Percentiles rank a stretch among this genome's conserved stretches.
Evolutionary conservation across 306 rosid genomes (phyloP).

Genomic region (Begonia loranthoides): DNA sequence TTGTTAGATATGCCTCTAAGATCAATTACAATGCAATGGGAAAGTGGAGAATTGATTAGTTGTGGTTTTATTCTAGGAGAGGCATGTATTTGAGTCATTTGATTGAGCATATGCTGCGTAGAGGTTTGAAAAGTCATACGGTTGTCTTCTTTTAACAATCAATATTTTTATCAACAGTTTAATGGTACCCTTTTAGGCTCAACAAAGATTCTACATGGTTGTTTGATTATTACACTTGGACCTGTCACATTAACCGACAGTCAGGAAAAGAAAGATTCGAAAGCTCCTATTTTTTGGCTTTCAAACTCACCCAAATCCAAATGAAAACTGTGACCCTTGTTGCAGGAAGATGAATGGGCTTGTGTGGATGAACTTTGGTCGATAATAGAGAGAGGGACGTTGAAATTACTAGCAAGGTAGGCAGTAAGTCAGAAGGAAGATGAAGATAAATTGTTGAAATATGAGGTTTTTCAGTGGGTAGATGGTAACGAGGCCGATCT

Average conservation of each 20-base stretch:
- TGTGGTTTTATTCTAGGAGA: slow-evolving; percentile 52
- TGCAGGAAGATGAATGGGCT: not conserved
- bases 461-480: too few species aligned
- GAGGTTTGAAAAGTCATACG: too few species aligned
- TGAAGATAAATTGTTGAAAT: too few species aligned
- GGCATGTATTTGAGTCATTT: slow-evolving; percentile 36
- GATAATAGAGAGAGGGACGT: too few species aligned
- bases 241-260: too few species aligned
- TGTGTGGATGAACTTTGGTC: not conserved
- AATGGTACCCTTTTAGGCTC: too few species aligned
- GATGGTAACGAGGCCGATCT: too few species aligned
- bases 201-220: too few species aligned
- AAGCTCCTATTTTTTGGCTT: not conserved
- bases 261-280: not conserved
- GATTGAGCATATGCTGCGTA: not conserved
- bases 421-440: too few species aligned
- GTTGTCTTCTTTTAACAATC: not conserved
- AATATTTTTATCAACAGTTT: too few species aligned
- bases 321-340: not conserved
- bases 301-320: not conserved
- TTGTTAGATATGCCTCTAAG: slow-evolving; percentile 81
- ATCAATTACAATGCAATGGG: slow-evolving; percentile 77
- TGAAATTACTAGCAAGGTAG: too few species aligned
- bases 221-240: too few species aligned
- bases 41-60: slow-evolving; percentile 40